Percentiles rank a stretch among this genome's conserved stretches.
phyloP scores from a whole-genome alignment of 169 alveolate species.

The Plasmodium ovale region DNA sequence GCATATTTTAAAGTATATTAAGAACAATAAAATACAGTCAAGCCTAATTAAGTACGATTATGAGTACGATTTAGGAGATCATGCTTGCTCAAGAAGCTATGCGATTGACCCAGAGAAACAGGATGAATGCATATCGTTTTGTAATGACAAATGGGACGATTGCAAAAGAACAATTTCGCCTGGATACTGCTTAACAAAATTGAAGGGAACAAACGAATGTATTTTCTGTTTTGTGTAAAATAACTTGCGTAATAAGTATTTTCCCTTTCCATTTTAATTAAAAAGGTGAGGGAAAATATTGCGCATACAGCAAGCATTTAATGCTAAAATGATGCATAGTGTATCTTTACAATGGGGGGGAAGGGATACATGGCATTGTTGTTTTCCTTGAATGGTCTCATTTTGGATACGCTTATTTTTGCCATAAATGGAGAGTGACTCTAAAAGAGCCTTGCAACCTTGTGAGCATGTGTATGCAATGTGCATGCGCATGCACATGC shows the following conservation, averaged over 20 bases:
- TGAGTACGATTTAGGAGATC: background rate
- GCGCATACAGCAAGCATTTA: too few species aligned
- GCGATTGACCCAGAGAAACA: background rate
- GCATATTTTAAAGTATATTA: background rate
- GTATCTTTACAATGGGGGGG: background rate
- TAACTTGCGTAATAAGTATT: background rate
- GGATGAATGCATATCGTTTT: background rate
- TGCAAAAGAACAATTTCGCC: background rate
- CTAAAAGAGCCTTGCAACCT: too few species aligned
- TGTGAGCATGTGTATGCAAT: too few species aligned
- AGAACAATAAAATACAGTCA: background rate
- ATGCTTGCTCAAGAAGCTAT: background rate
- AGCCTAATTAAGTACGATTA: background rate
- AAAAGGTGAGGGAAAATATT: too few species aligned
- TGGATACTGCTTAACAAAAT: slow-evolving; percentile 15
- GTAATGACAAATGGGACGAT: background rate
- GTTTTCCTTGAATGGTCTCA: too few species aligned
- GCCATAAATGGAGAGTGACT: too few species aligned
- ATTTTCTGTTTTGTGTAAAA: slow-evolving; percentile 3
- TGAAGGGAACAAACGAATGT: slow-evolving; percentile 1
- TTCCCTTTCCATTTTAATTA: too few species aligned
- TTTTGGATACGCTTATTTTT: too few species aligned
- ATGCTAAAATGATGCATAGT: background rate
- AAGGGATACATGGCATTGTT: background rate
- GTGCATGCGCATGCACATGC: too few species aligned